phyloP scores from a whole-genome alignment of 129 eudicot genomes.

The Flaveria trinervia region DNA sequence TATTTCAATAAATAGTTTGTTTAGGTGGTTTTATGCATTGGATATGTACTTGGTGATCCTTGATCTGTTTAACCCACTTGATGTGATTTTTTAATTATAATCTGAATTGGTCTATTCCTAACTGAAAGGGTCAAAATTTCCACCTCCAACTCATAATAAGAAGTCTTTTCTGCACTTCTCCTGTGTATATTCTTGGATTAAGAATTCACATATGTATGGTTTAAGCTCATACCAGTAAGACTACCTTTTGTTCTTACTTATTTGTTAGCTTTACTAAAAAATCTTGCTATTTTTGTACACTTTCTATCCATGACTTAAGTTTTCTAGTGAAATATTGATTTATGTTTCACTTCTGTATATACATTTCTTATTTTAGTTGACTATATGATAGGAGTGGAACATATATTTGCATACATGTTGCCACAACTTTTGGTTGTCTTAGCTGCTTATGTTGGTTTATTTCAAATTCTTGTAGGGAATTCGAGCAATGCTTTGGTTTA shows the following conservation, averaged over 20 bases:
- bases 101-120: neutral
- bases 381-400: neutral
- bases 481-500: conserved; percentile 57
- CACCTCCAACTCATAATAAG: neutral
- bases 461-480: conserved; percentile 49
- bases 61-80: neutral
- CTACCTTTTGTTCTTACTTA: conserved; percentile 7
- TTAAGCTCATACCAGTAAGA: neutral
- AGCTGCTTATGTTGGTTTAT: conserved; percentile 17
- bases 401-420: conserved; percentile 10
- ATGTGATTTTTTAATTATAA: neutral
- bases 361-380: neutral
- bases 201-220: neutral
- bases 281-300: conserved; percentile 16
- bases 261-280: conserved; percentile 1
- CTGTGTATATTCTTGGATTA: neutral
- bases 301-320: conserved; percentile 16
- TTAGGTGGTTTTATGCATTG: neutral
- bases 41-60: neutral
- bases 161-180: neutral
- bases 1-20: neutral
- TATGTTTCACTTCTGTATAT: neutral
- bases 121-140: neutral
- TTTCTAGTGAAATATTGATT: conserved; percentile 3
- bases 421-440: neutral